Percentiles rank a stretch among this genome's conserved stretches.
Evolutionary conservation across 176 grass and related monocot genomes (phyloP).

Genomic region (Musa schizocarpa): DNA sequence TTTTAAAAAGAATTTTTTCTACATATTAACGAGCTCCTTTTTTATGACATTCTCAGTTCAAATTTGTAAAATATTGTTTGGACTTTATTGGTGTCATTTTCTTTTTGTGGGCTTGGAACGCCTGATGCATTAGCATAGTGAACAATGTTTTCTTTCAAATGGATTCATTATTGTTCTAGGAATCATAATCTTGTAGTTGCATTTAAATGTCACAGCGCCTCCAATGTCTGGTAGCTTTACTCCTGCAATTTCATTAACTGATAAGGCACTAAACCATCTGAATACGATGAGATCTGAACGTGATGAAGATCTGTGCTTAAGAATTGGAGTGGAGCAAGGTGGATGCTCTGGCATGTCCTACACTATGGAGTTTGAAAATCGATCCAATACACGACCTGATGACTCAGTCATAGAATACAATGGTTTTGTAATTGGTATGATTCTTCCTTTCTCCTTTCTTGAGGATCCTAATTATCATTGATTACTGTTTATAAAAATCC

Average conservation of each 20-base stretch:
- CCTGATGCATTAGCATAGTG: neutral
- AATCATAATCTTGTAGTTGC: neutral
- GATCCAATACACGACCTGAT: slow-evolving; percentile 38
- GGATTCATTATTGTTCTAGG: neutral
- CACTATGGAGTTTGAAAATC: slow-evolving; percentile 88
- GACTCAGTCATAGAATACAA: slow-evolving; percentile 84
- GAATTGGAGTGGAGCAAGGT: slow-evolving; percentile 96
- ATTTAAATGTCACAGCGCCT: slow-evolving; percentile 9
- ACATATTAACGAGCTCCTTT: neutral
- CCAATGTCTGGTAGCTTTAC: slow-evolving; percentile 49
- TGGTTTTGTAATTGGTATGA: slow-evolving; percentile 83
- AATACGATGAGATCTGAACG: slow-evolving; percentile 69
- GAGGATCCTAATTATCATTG: neutral
- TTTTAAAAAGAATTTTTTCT: neutral
- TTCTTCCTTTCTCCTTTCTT: slow-evolving; percentile 2
- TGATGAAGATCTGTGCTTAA: slow-evolving; percentile 79
- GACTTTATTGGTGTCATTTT: neutral
- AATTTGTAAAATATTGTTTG: neutral
- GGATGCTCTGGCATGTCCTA: slow-evolving; percentile 99
- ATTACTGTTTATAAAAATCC: neutral
- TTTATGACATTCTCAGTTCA: neutral
- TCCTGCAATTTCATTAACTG: slow-evolving; percentile 71
- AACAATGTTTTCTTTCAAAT: neutral
- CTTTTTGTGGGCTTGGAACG: neutral
- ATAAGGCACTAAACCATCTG: slow-evolving; percentile 81